Base-by-base conservation (phyloP, 1,284 basidiomycete species). In the Naganishia albida region DNA sequence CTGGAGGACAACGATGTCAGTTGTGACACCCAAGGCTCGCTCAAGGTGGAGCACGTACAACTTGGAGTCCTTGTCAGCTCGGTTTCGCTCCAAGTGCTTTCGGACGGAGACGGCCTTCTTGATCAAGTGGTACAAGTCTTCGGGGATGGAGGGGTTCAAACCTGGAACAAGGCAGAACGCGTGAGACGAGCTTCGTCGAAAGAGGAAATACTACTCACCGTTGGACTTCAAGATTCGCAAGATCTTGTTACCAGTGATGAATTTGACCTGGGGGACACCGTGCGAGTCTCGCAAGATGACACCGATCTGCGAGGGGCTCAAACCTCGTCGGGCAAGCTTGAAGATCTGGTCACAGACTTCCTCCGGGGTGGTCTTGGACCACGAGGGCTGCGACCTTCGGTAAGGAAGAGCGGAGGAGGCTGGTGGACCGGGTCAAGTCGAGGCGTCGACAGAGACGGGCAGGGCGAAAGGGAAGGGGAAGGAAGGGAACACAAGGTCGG, bases 21-120 rank as follows among this genome's bases (percentile, higher is more conserved):
- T 50, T n/a, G 16, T 25, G 18, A 0, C 10, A 28, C 16, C 7
- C 3, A n/a, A n/a, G 10, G 30, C 12, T 20, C 20, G 28, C 25
- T n/a, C n/a, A 20, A 30, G 1, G 30, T 34, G 28, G 34, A 34
- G 23, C 7, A 79, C 78, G 70, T 79, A 81, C 82, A 97, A 98
- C 85, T 97, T 97, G 83, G 91, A 93, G 79, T 84, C 93, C 85
- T 91, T 93, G 86, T 97, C 95, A 82, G 94, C 96, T 80, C 95
- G 89, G 91, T 97, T 98, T 76, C 87, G 86, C 83, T 97, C 93
- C 74, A 99, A 87, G 83, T 98, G 95, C 87, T 98, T 98, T 83
- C 95, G 93, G 78, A 99, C 92, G 73, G 91, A 86, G 79, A 98
- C 94, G 80, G 95, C 95, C 88, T 98, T 98, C 89, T 98, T 98